These are phyloP conservation scores for Elaeis guineensis DNA, from an alignment of 176 grass and related monocot species.

Conservation along the genomic window DNA sequence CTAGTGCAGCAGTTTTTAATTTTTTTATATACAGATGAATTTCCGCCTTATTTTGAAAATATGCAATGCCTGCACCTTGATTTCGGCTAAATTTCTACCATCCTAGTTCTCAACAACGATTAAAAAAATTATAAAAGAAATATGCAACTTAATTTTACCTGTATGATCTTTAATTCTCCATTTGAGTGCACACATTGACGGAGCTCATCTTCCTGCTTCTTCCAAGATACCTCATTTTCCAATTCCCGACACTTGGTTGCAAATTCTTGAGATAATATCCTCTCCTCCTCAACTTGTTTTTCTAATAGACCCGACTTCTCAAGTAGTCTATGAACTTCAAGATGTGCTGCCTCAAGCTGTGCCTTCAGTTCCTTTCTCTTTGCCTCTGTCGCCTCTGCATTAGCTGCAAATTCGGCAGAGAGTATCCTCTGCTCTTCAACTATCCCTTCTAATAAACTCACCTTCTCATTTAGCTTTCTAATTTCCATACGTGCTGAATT, in stretches of 20 bases:
- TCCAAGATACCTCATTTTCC: conserved; percentile 33
- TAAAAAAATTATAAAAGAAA: neutral
- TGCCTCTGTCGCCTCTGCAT: conserved; percentile 48
- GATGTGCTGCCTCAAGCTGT: conserved; percentile 37
- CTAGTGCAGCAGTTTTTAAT: too few relatives aligned
- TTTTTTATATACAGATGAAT: too few relatives aligned
- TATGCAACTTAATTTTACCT: conserved; percentile 30
- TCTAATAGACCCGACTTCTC: conserved; percentile 27
- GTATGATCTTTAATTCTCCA: conserved; percentile 37
- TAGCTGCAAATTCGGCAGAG: conserved; percentile 44
- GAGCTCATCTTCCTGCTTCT: conserved; percentile 16
- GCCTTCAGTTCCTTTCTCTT: conserved; percentile 42
- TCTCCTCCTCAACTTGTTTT: conserved; percentile 49
- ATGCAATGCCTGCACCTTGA: neutral
- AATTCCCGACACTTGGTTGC: conserved; percentile 32
- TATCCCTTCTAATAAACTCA: conserved; percentile 38
- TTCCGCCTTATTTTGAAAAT: too few relatives aligned
- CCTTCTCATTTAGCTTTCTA: conserved; percentile 33
- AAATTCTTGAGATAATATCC: conserved; percentile 11
- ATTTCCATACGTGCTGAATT: conserved; percentile 22
- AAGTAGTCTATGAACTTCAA: conserved; percentile 31
- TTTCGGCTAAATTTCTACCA: neutral
- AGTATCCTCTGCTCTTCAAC: conserved; percentile 51
- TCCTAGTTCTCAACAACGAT: neutral
- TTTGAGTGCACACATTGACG: conserved; percentile 17